phyloP scores from a whole-genome alignment of 495 filamentous ascomycete genomes.

The Pseudoneurospora amorphoporcata region DNA sequence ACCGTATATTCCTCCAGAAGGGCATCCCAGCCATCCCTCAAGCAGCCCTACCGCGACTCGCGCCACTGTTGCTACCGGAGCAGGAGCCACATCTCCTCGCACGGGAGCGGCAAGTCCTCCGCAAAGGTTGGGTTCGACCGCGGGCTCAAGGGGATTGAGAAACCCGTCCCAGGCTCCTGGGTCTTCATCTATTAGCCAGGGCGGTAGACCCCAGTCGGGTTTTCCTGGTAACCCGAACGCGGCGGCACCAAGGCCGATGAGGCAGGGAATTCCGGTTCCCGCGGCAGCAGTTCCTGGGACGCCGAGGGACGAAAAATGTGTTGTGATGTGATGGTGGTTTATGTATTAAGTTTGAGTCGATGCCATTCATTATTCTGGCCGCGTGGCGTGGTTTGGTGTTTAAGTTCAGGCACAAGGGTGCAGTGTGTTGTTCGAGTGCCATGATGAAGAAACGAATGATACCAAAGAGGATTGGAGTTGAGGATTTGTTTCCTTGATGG shows the following conservation, averaged over 20 bases:
- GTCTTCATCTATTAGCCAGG: not conserved
- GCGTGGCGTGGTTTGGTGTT: not conserved
- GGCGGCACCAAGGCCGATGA: slow-evolving; percentile 12
- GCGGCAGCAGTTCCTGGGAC: not conserved
- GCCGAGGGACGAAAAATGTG: slow-evolving; percentile 20
- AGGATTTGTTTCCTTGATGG: not conserved
- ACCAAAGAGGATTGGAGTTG: not conserved
- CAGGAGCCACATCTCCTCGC: slow-evolving; percentile 1
- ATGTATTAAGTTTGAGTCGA: not conserved
- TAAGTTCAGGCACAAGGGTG: not conserved
- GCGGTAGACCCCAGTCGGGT: not conserved
- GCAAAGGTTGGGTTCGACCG: not conserved
- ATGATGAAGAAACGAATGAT: not conserved
- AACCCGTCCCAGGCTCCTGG: not conserved
- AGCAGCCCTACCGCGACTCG: slow-evolving; percentile 20
- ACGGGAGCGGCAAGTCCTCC: not conserved
- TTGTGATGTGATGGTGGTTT: slow-evolving; percentile 21
- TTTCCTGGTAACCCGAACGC: not conserved
- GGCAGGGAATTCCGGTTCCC: slow-evolving; percentile 15
- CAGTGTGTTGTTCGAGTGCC: not conserved
- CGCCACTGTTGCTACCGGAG: not conserved
- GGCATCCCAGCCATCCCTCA: slow-evolving; percentile 46
- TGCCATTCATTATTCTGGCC: too few species aligned
- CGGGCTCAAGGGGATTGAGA: not conserved
- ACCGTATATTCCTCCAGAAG: slow-evolving; percentile 52